phyloP scores from a whole-genome alignment of 164 flowering plant species.

The Chimonanthus salicifolius region DNA sequence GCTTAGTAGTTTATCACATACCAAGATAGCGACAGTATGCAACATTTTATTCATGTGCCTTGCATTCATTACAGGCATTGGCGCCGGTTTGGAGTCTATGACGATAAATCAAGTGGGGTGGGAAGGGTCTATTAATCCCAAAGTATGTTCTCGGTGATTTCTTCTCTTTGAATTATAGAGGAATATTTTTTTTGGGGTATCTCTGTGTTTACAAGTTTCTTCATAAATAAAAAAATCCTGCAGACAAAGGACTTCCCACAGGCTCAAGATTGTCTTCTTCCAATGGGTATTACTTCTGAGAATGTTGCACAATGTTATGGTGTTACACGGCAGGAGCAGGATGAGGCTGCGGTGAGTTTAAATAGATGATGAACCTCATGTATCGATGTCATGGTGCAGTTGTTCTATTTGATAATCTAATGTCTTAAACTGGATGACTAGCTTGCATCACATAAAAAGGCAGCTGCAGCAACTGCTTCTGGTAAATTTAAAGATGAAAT shows the following conservation, averaged over 20 bases:
- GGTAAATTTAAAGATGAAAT: constrained; percentile 97
- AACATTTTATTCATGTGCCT: too few species aligned
- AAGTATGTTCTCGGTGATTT: constrained; percentile 33
- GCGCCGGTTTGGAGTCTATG: constrained; percentile 97
- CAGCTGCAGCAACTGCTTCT: constrained; percentile 93
- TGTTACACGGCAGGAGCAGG: constrained; percentile 87
- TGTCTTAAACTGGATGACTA: constrained; percentile 12
- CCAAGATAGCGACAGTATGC: too few species aligned
- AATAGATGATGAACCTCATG: background rate
- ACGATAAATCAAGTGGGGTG: constrained; percentile 60
- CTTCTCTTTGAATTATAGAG: background rate
- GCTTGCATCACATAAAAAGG: constrained; percentile 87
- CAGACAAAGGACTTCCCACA: constrained; percentile 54
- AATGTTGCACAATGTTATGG: constrained; percentile 93
- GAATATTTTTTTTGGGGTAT: background rate
- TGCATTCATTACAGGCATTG: constrained; percentile 55
- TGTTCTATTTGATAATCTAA: background rate
- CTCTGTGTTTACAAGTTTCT: background rate
- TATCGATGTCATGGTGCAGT: background rate
- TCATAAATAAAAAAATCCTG: constrained; percentile 1
- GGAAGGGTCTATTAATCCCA: constrained; percentile 77
- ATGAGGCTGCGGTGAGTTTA: constrained; percentile 89
- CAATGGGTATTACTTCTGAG: constrained; percentile 98
- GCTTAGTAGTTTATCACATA: too few species aligned
- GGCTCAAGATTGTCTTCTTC: constrained; percentile 93